phyloP scores from a whole-genome alignment of 768 basidiomycete species.

The Suillus weaverae region DNA sequence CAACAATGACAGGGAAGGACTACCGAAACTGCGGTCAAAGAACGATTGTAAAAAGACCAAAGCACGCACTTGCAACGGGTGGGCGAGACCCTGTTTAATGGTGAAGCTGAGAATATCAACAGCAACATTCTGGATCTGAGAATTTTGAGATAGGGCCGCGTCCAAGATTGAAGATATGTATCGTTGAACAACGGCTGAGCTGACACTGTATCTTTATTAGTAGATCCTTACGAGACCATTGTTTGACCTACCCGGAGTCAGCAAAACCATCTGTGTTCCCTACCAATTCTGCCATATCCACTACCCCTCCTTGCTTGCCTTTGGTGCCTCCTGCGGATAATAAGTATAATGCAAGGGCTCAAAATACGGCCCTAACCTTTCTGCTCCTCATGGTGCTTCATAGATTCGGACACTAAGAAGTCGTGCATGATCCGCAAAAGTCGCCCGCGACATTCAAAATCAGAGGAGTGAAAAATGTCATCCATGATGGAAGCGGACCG shows the following conservation, averaged over 20 bases:
- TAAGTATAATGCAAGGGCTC: background rate
- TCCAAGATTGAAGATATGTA: conserved; percentile 82
- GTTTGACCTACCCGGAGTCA: conserved; percentile 80
- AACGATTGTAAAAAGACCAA: conserved; percentile 1
- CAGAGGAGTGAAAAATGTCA: conserved; percentile 72
- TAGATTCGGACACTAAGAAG: conserved; percentile 81
- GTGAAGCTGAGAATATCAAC: conserved; percentile 92
- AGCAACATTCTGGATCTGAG: conserved; percentile 75
- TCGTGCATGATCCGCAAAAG: conserved; percentile 89
- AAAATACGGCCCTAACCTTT: conserved; percentile 48
- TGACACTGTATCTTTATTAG: conserved; percentile 58
- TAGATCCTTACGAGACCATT: background rate
- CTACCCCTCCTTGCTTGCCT: conserved; percentile 37
- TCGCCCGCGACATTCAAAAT: conserved; percentile 70
- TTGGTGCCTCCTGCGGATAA: conserved; percentile 16
- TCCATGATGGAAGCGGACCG: conserved; percentile 86
- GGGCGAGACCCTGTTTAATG: conserved; percentile 91
- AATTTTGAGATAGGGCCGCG: conserved; percentile 71
- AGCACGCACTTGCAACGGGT: conserved; percentile 77
- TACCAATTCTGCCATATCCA: conserved; percentile 92
- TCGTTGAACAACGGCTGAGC: conserved; percentile 92
- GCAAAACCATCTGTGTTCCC: conserved; percentile 96
- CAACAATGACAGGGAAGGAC: conserved; percentile 91
- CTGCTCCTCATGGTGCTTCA: conserved; percentile 71
- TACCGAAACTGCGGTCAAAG: conserved; percentile 29